phyloP scores from a whole-genome alignment of 441 rosid genomes.

The Gossypium trilobum region DNA sequence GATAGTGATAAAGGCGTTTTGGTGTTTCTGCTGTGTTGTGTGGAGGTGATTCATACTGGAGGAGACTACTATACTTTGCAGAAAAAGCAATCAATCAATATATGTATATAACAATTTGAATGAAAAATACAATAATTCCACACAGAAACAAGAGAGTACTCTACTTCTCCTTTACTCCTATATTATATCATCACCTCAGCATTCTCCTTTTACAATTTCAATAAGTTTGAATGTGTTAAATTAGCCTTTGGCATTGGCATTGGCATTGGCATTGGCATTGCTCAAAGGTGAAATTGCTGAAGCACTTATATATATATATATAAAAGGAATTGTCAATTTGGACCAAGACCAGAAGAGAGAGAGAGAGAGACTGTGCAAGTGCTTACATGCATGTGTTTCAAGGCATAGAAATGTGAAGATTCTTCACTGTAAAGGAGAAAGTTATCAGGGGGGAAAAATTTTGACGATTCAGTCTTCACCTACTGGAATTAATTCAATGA shows the following conservation, averaged over 20 bases:
- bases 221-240: background rate
- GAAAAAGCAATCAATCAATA: slow-evolving; percentile 6
- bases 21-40: slow-evolving; percentile 3
- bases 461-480: slow-evolving; percentile 5
- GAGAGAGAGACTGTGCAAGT: background rate
- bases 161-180: background rate
- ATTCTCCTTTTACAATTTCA: background rate
- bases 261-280: background rate
- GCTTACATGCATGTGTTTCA: slow-evolving; percentile 19
- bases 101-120: background rate
- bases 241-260: background rate
- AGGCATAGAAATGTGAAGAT: slow-evolving; percentile 27
- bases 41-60: background rate
- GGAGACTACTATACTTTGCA: slow-evolving; percentile 3
- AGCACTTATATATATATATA: background rate
- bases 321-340: background rate
- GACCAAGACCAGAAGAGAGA: slow-evolving; percentile 6
- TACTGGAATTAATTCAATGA: background rate
- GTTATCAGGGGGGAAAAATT: background rate
- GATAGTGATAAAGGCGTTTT: slow-evolving; percentile 20
- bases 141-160: background rate
- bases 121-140: background rate
- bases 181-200: background rate
- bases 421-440: slow-evolving; percentile 24
- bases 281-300: background rate